Base-by-base conservation (phyloP, 1,284 basidiomycete genomes). In the Ceratobasidium theobromae region DNA sequence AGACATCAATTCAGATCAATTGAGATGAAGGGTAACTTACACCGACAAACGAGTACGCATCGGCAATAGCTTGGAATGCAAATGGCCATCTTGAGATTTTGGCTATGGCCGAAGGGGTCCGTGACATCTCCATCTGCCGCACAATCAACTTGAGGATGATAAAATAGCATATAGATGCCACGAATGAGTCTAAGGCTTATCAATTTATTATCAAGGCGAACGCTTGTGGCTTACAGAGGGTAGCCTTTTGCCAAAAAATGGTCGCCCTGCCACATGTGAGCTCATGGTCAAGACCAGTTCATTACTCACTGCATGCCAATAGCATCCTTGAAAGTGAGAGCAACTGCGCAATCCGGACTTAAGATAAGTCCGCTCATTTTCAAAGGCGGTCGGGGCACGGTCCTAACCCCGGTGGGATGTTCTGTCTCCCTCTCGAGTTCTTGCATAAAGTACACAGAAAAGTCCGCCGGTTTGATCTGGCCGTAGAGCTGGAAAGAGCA, bases 31-130 rank as follows among this genome's bases (percentile, higher is more conserved):
- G n/a, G n/a, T n/a, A 6, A 72, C 80, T 35, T 69, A 82, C 81
- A 1, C 88, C 87, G 25, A 89, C 87, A 73, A 94, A 94, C 0
- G 89, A 86, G 53, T 93, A 85, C 0, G 88, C 84, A 73, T 95
- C 93, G 12, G 90, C 82, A 1, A 87, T 82, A 8, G 87, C 83
- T 75, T 93, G 90, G 12, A 86, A 78, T 27, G 92, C 79, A 73
- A 95, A 91, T 0, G 87, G 84, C 86, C 90, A 93, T 2, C 89
- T 79, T 2, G 91, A 93, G 18, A 93, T 82, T 41, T 89, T 85
- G 12, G 88, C 85, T 23, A 94, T 80, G 1, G 86, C 86, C 1
- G 87, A 85, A 0, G 91, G 89, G 2, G 88, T 92, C n/a, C 88
- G 84, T 70, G 87, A 89, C 28, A 77, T 79, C 67, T 87, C 83